Evolutionary conservation across 75 land plant species (phyloP).

Genomic region (Gnetum montanum): DNA sequence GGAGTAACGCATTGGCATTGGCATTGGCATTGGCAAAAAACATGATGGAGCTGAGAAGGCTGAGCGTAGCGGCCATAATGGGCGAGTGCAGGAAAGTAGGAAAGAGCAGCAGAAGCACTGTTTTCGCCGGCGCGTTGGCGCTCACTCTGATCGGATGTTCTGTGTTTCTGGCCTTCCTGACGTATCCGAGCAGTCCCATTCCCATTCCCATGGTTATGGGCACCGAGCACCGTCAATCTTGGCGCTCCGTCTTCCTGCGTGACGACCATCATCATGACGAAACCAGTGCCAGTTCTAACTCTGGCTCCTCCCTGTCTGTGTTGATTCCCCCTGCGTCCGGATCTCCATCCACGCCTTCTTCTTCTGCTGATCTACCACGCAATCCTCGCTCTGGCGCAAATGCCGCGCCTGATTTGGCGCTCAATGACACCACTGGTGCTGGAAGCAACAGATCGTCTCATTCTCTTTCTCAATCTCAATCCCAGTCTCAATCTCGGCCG

Average conservation of each 20-base stretch:
- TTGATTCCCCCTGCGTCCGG: background rate
- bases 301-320: background rate
- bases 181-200: background rate
- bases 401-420: too few relatives aligned
- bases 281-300: background rate
- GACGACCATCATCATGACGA: too few relatives aligned
- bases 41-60: too few relatives aligned
- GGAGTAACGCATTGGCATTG: too few relatives aligned
- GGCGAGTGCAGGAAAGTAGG: too few relatives aligned
- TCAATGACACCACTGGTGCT: too few relatives aligned
- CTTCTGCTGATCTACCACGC: background rate
- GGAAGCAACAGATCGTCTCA: too few relatives aligned
- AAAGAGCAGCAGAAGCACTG: background rate
- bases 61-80: too few relatives aligned
- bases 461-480: too few relatives aligned
- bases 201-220: constrained; percentile 3
- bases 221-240: constrained; percentile 1
- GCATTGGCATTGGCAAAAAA: too few relatives aligned
- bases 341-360: background rate
- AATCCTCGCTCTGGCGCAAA: too few relatives aligned
- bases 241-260: constrained; percentile 2
- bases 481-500: too few relatives aligned
- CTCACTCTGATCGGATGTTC: background rate
- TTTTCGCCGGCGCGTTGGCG: background rate
- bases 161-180: background rate